Evolutionary conservation across 257 asterid species (phyloP).

Genomic region (Linaria vulgaris): DNA sequence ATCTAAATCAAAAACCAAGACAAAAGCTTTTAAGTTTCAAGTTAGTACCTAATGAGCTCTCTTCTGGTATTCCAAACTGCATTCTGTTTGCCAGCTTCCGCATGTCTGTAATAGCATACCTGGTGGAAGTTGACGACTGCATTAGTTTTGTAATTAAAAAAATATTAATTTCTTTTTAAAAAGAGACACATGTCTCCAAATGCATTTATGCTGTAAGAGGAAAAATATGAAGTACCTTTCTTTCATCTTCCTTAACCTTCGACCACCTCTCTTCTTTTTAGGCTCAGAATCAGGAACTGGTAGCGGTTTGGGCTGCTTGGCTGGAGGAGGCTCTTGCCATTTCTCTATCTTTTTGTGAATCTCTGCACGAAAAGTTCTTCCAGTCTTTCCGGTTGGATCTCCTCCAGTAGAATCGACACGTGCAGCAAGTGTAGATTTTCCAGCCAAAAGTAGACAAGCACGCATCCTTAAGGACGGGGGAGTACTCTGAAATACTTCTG

Average conservation of each 20-base stretch:
- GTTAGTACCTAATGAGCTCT: constrained; percentile 85
- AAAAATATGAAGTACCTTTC: constrained; percentile 57
- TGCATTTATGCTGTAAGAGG: background rate
- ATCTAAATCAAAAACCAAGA: background rate
- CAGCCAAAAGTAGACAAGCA: constrained; percentile 90
- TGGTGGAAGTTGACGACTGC: constrained; percentile 30
- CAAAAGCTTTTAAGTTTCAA: background rate
- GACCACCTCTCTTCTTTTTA: constrained; percentile 95
- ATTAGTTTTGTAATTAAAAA: constrained; percentile 22
- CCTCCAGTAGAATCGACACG: constrained; percentile 88
- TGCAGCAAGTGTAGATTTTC: constrained; percentile 90
- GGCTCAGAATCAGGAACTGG: constrained; percentile 99
- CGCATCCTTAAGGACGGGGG: constrained; percentile 91
- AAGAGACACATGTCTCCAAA: background rate
- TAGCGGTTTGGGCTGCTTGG: constrained; percentile 96
- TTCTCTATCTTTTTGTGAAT: constrained; percentile 89
- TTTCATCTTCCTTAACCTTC: constrained; percentile 93
- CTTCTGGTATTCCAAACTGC: constrained; percentile 96
- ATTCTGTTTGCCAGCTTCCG: constrained; percentile 93
- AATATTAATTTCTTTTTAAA: constrained; percentile 7
- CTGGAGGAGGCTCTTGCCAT: constrained; percentile 99
- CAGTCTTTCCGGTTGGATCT: constrained; percentile 83
- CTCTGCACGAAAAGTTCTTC: constrained; percentile 71
- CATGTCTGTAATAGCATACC: constrained; percentile 97
- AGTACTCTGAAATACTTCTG: constrained; percentile 82